These are phyloP conservation scores for Pulveroboletus sp. DNA, from an alignment of 768 basidiomycete genomes.

Conservation along the genomic window DNA sequence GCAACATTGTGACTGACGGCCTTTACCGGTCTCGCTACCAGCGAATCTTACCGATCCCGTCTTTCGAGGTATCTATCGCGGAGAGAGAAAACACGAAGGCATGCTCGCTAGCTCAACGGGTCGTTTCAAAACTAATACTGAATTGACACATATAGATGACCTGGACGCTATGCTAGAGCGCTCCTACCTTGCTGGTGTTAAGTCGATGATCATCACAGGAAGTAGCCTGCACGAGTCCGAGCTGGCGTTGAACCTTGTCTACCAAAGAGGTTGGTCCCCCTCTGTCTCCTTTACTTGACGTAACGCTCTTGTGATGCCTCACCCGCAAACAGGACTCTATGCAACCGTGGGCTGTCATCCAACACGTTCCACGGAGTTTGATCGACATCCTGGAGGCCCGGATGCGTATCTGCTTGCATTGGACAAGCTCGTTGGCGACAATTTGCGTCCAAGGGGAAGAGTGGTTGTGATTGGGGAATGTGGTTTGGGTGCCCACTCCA, in stretches of 20 bases:
- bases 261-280: slow-evolving; percentile 40
- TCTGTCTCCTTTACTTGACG: background rate
- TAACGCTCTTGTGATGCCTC: background rate
- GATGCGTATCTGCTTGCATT: slow-evolving; percentile 58
- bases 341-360: slow-evolving; percentile 81
- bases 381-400: slow-evolving; percentile 48
- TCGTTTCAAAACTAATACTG: background rate
- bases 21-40: slow-evolving; percentile 14
- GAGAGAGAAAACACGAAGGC: slow-evolving; percentile 50
- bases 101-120: slow-evolving; percentile 1
- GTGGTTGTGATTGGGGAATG: slow-evolving; percentile 77
- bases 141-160: slow-evolving; percentile 45
- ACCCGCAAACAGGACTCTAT: slow-evolving; percentile 45
- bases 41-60: slow-evolving; percentile 56
- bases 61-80: slow-evolving; percentile 48
- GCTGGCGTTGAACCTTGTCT: slow-evolving; percentile 57
- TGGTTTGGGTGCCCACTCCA: slow-evolving; percentile 53
- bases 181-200: slow-evolving; percentile 54
- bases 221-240: slow-evolving; percentile 61
- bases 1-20: background rate
- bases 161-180: slow-evolving; percentile 53
- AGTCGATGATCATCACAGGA: slow-evolving; percentile 73
- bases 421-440: slow-evolving; percentile 46
- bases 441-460: slow-evolving; percentile 49
- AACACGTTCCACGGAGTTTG: slow-evolving; percentile 67